Evolutionary conservation across 2,329 filamentous ascomycete species (phyloP), one percentile per base, ranked within the genome.

Genomic region (Fusarium pseudoanthophilum): DNA sequence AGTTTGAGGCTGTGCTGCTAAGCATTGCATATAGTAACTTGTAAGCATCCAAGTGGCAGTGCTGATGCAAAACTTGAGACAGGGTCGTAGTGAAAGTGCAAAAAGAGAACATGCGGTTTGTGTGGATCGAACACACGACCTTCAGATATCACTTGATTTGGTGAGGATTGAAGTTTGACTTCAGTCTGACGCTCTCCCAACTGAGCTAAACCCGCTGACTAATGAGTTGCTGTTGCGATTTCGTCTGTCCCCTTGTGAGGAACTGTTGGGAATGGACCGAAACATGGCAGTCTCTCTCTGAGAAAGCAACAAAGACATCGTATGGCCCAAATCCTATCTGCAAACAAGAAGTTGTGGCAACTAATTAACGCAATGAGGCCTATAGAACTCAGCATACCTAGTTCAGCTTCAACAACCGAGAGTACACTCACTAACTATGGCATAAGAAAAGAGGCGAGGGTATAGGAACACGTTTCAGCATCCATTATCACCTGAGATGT

Each of bases 81-180:
- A 28, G 26, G 26, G 26, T 28, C 26, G 26, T 7, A 7, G 39
- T 3, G 7, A 20, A 24, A 36, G 18, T 6, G 14, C 30, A 57
- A 67, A 67, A 67, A 21, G 9, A 16, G 21, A 21, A 11, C 8
- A 4, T 67, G 65, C 65, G 55, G 65, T 67, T 67, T 67, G 42
- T 67, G 65, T 67, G 65, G 65, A 67, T 67, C 65, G 65, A 67
- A 67, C 65, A 67, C 65, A 67, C 42, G 65, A 67, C 65, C 65
- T 67, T 67, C 63, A 67, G 65, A 67, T 67, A 39, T 67, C 55
- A 62, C 63, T 37, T 48, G 11, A 5, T 11, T 16, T 28, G 32
- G 39, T 67, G 63, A 67, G 24, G 63, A 67, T 61, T 67, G 63
- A 67, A 67, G 65, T 67, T 67, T 53, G 15, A 43, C 63, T 67